A percentile compares a stretch with the other conserved stretches of the same genome.
Conservation (phyloP, 2,329 filamentous ascomycete genomes). For the Trichoderma simmonsii region DNA sequence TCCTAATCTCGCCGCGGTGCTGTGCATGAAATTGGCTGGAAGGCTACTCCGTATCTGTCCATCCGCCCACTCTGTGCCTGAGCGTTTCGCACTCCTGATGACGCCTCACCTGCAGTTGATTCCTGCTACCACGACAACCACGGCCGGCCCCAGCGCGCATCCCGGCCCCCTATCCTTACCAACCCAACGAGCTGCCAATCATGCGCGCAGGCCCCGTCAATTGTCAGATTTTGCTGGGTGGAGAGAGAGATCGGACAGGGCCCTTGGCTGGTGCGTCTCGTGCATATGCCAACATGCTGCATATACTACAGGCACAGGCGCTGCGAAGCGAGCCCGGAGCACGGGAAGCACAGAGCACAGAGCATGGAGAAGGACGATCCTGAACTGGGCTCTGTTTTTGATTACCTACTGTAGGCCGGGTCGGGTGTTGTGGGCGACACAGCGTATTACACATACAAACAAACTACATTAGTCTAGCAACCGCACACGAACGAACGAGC, state of each 20-base stretch:
- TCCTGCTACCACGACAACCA: constrained; percentile 16
- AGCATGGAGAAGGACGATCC: constrained; percentile 10
- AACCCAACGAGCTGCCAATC: constrained; percentile 3
- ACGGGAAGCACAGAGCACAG: constrained; percentile 7
- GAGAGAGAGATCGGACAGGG: constrained; percentile 15
- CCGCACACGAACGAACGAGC: background rate
- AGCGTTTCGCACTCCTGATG: constrained; percentile 13
- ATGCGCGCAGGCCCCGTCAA: constrained; percentile 9
- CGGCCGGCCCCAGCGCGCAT: background rate
- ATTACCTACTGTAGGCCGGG: background rate
- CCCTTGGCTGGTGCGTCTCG: constrained; percentile 2
- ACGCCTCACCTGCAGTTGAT: constrained; percentile 15
- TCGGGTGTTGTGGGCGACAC: background rate
- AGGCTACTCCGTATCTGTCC: constrained; percentile 13
- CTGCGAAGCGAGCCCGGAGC: constrained; percentile 11
- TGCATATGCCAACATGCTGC: constrained; percentile 9
- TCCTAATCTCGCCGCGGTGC: constrained; percentile 15
- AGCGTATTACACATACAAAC: background rate
- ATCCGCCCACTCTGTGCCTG: constrained; percentile 16
- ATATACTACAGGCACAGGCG: background rate
- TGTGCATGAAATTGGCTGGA: constrained; percentile 17
- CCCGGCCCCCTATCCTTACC: background rate
- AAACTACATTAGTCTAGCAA: background rate
- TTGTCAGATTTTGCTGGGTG: constrained; percentile 14
- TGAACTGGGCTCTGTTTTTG: background rate